These are phyloP conservation scores for Arthromyces matolae DNA, from an alignment of 768 basidiomycete genomes.

Conservation along the genomic window DNA sequence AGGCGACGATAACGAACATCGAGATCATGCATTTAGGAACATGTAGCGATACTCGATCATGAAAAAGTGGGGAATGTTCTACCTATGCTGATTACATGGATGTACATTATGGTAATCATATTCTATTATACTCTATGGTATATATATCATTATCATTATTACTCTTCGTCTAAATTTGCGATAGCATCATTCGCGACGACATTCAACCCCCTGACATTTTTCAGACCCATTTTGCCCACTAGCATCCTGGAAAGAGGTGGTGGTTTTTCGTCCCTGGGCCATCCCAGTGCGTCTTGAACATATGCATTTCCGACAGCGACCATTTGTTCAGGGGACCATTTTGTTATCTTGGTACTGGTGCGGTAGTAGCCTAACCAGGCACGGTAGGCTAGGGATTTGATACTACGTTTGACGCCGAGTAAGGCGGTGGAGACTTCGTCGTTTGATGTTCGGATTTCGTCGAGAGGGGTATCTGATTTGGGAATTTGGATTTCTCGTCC, in stretches of 20 bases:
- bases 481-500: too few species aligned
- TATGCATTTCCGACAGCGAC: slow-evolving; percentile 39
- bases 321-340: slow-evolving; percentile 36
- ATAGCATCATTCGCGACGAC: too few species aligned
- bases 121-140: too few species aligned
- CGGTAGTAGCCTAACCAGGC: slow-evolving; percentile 60
- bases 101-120: too few species aligned
- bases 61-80: too few species aligned
- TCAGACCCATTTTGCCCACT: slow-evolving; percentile 50
- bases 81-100: too few species aligned
- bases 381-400: slow-evolving; percentile 49
- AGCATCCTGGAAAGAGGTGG: slow-evolving; percentile 38
- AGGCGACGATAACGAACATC: not conserved
- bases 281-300: slow-evolving; percentile 34
- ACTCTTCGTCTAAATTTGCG: too few species aligned
- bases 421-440: slow-evolving; percentile 25
- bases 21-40: slow-evolving; percentile 5
- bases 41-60: too few species aligned
- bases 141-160: too few species aligned
- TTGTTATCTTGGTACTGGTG: slow-evolving; percentile 30
- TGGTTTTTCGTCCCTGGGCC: slow-evolving; percentile 25
- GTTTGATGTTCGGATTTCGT: slow-evolving; percentile 14
- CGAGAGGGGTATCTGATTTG: too few species aligned
- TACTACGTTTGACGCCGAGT: slow-evolving; percentile 28
- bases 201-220: slow-evolving; percentile 29